Base-by-base conservation (phyloP, 2,329 filamentous ascomycete genomes). In the Gliomastix tumulicola region DNA sequence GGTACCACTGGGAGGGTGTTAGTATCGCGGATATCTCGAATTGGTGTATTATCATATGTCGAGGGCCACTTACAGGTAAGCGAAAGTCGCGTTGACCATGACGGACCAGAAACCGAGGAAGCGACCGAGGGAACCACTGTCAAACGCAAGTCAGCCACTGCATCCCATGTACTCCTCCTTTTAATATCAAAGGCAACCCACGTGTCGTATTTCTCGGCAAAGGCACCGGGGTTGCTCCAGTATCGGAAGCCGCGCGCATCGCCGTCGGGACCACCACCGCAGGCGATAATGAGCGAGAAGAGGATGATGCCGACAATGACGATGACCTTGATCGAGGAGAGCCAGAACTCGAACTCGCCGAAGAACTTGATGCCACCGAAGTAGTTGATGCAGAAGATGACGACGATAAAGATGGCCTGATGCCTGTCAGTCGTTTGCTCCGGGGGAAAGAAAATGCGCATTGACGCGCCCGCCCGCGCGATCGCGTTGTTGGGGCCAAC, bases 31-130 rank as follows among this genome's bases (percentile, higher is more conserved):
- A n/a, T n/a, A n/a, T n/a, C n/a, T n/a, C n/a, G n/a, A n/a, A n/a
- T n/a, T n/a, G n/a, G n/a, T n/a, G n/a, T n/a, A n/a, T n/a, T n/a
- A n/a, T n/a, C n/a, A n/a, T n/a, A n/a, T n/a, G n/a, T n/a, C n/a
- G n/a, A n/a, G n/a, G n/a, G n/a, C n/a, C n/a, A n/a, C n/a, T n/a
- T n/a, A n/a, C 5, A 88, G 71, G 53, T 85, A 89, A 39, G 85
- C 84, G 47, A 89, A 89, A 4, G 83, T 84, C 2, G 84, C 84
- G 18, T 79, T 85, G 47, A 87, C 78, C 63, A 88, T 76, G 32
- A 78, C 80, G 8, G 71, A 76, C 81, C 82, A 86, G 59, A 83
- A 76, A 11, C 67, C 76, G 30, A 77, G 57, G 59, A 82, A 82
- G 36, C 66, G 62, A 13, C 76, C 76, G 22, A 46, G 38, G 9